Conservation (phyloP, 2,329 filamentous ascomycete species). For the Cadophora sp. region DNA sequence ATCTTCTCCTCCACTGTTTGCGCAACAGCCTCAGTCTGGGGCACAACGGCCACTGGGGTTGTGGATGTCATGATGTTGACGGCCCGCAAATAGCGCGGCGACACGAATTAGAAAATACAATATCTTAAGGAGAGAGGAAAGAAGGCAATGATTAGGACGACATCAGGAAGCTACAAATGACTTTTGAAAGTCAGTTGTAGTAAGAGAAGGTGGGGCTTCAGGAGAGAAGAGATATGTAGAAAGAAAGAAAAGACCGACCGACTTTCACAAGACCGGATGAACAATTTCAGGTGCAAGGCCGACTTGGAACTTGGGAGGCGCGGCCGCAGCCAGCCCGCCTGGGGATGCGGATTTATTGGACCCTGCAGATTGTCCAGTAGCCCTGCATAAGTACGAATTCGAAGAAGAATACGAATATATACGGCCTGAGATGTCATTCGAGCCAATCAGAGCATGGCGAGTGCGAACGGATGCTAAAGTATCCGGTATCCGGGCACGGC, state of each 20-base stretch:
- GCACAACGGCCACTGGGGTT: constrained; percentile 8
- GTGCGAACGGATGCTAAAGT: neutral
- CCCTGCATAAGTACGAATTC: constrained; percentile 9
- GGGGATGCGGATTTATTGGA: too few species aligned
- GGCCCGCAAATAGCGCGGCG: constrained; percentile 2
- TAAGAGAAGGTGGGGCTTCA: neutral
- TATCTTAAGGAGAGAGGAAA: constrained; percentile 14
- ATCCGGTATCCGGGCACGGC: neutral
- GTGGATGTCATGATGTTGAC: constrained; percentile 10
- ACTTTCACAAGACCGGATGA: neutral
- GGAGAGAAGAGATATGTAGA: neutral
- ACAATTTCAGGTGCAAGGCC: constrained; percentile 7
- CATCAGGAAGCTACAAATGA: neutral
- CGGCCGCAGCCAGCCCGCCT: neutral
- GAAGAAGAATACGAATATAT: constrained; percentile 15
- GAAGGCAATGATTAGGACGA: constrained; percentile 11
- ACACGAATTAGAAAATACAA: neutral
- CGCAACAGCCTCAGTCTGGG: constrained; percentile 9
- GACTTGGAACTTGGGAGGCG: neutral
- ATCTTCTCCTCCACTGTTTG: constrained; percentile 18
- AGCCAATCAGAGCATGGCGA: neutral
- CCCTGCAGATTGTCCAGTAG: too few species aligned
- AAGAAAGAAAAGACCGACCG: constrained; percentile 2
- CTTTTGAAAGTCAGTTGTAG: neutral
- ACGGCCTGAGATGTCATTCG: neutral